Base-by-base conservation (phyloP, 2,329 filamentous ascomycete species). In the Penicillium sp. region DNA sequence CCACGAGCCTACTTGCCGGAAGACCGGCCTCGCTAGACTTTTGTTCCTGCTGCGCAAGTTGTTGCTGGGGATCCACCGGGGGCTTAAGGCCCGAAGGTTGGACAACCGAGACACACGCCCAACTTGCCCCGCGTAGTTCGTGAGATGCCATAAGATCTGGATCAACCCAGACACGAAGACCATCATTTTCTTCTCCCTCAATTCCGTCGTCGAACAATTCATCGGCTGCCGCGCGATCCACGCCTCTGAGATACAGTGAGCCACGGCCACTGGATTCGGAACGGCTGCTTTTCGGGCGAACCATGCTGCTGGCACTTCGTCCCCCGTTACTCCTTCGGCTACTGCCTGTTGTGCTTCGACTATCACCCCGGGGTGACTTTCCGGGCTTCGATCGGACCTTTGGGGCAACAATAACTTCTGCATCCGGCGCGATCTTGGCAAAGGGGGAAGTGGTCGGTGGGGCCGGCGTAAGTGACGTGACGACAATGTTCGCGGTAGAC, bases 331-430 rank as follows among this genome's bases (percentile, higher is more conserved):
- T 90, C 54, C 82, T 87, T 50, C 82, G 81, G 30, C 86, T 86
- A 2, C 82, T 83, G 53, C 85, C 87, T 0, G 82, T 76, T 6
- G 89, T 83, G 58, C 89, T 95, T 41, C 83, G 75, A 56, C 77
- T 87, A 51, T 93, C 87, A 25, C 80, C 77, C n/a, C 72, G 77
- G 18, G 69, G 66, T 42, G 68, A 74, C 39, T 81, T 77, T 3
- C 79, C 71, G 22, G 74, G 68, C 60, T 85, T 88, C 28, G 84
- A 74, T 38, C 90, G 78, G 16, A 82, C 84, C 68, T 98, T 98
- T 1, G 92, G 92, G 3, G 92, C 92, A 43, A 98, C 92, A 48
- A 96, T 94, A 33, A 98, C 89, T 65, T 98, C 92, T 14, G 90
- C 90, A 59, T 96, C 88, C 0, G 89, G 85, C 0, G 86, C 84